Conservation (phyloP, 257 asterid genomes). For the Petrea volubilis region DNA sequence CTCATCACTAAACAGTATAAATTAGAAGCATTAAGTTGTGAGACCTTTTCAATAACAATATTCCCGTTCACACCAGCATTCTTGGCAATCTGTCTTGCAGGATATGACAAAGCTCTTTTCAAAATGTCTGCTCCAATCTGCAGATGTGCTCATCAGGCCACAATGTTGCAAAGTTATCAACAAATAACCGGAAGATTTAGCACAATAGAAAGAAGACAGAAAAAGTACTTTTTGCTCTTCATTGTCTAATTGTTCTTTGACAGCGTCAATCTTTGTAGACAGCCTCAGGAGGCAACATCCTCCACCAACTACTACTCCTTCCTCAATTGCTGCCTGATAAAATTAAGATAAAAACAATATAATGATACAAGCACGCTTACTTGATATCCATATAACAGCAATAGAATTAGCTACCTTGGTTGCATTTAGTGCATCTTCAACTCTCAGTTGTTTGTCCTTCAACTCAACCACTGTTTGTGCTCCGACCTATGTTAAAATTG, state of each 20-base stretch:
- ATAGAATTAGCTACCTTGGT: conserved; percentile 60
- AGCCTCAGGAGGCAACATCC: conserved; percentile 86
- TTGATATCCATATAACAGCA: neutral
- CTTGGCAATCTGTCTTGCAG: conserved; percentile 77
- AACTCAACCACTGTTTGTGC: conserved; percentile 83
- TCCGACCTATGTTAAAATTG: conserved; percentile 55
- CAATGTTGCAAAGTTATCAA: neutral
- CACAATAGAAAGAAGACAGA: neutral
- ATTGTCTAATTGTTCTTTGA: conserved; percentile 60
- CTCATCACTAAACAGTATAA: neutral
- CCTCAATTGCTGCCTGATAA: conserved; percentile 80
- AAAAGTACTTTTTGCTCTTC: conserved; percentile 68
- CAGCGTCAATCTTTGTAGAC: conserved; percentile 55
- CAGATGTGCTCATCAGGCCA: conserved; percentile 1
- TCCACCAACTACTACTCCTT: conserved; percentile 90
- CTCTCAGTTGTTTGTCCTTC: conserved; percentile 82
- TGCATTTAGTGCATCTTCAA: conserved; percentile 88
- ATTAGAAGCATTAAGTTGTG: too few relatives aligned
- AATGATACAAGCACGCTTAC: neutral
- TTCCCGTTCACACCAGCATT: conserved; percentile 84
- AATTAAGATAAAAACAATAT: neutral
- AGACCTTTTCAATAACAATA: conserved; percentile 64
- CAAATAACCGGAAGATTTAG: neutral
- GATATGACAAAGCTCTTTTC: conserved; percentile 74
- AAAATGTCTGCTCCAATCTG: conserved; percentile 91